Evolutionary conservation across 306 rosid species (phyloP).

Genomic region (Trifolium dubium): DNA sequence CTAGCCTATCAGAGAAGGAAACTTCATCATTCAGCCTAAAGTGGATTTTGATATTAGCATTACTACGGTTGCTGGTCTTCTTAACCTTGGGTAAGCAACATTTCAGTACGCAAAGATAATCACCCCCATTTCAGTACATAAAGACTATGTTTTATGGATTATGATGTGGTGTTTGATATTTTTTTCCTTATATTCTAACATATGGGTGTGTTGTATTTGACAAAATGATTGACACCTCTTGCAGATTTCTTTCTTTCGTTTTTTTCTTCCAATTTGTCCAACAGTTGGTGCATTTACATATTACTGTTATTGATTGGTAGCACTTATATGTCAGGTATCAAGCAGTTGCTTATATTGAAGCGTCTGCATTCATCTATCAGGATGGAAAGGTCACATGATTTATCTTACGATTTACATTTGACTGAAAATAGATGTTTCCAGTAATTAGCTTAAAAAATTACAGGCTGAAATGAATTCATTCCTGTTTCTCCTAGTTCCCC

Average conservation of each 20-base stretch:
- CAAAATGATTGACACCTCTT: constrained; percentile 9
- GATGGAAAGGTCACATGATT: constrained; percentile 83
- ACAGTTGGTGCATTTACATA: constrained; percentile 3
- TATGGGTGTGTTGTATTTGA: background rate
- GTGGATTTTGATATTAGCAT: constrained; percentile 98
- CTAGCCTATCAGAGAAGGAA: constrained; percentile 98
- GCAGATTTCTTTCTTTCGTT: background rate
- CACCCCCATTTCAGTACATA: constrained; percentile 1
- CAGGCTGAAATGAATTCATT: constrained; percentile 34
- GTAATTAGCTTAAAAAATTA: constrained; percentile 37
- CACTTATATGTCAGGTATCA: constrained; percentile 74
- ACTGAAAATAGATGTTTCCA: constrained; percentile 21
- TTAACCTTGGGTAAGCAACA: constrained; percentile 88
- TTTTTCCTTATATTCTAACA: background rate
- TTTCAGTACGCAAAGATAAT: constrained; percentile 23
- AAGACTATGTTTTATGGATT: constrained; percentile 15
- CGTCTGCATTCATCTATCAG: constrained; percentile 94
- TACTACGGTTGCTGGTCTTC: constrained; percentile 96
- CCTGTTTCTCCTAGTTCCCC: constrained; percentile 16
- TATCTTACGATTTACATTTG: constrained; percentile 38
- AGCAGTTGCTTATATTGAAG: constrained; percentile 97
- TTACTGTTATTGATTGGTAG: constrained; percentile 31
- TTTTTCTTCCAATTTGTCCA: background rate
- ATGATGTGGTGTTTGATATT: constrained; percentile 32
- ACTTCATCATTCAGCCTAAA: constrained; percentile 97